phyloP scores from a whole-genome alignment of 495 filamentous ascomycete species.

The Parmelia sp. region DNA sequence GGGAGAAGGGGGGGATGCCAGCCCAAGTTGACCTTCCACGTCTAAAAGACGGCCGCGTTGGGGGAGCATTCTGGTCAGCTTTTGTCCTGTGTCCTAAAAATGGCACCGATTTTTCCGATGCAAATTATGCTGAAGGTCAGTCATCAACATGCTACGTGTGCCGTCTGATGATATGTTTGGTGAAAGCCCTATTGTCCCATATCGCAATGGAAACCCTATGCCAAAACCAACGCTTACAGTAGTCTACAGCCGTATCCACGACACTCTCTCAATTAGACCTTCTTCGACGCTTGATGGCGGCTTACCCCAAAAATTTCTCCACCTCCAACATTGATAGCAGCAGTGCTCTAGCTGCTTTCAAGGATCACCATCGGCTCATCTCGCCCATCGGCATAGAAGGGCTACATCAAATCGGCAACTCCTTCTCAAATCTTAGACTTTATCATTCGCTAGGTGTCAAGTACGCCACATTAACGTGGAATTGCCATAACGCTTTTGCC shows the following conservation, averaged over 20 bases:
- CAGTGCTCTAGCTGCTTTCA: conserved; percentile 55
- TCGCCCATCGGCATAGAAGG: conserved; percentile 82
- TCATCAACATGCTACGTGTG: conserved; percentile 12
- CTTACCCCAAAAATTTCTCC: conserved; percentile 67
- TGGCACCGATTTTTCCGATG: conserved; percentile 62
- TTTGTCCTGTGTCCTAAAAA: conserved; percentile 40
- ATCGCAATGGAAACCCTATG: too few species aligned
- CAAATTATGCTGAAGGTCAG: conserved; percentile 56
- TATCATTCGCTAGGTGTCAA: conserved; percentile 77
- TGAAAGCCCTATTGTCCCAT: neutral
- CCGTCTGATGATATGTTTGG: conserved; percentile 30
- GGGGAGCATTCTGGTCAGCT: conserved; percentile 86
- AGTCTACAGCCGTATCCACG: conserved; percentile 50
- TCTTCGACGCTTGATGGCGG: conserved; percentile 57
- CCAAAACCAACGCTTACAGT: neutral
- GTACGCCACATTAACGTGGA: conserved; percentile 86
- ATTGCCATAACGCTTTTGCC: conserved; percentile 87
- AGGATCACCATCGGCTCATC: conserved; percentile 49
- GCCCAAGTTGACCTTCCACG: conserved; percentile 77
- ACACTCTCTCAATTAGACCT: conserved; percentile 84
- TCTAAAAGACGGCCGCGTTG: conserved; percentile 43
- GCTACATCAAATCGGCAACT: conserved; percentile 92
- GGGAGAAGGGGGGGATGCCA: conserved; percentile 57
- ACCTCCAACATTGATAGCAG: conserved; percentile 48
- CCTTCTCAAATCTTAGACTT: conserved; percentile 63